Evolutionary conservation across 225 moss, liverwort and hornwort genomes (phyloP).

Genomic region (Anthoceros angustus): DNA sequence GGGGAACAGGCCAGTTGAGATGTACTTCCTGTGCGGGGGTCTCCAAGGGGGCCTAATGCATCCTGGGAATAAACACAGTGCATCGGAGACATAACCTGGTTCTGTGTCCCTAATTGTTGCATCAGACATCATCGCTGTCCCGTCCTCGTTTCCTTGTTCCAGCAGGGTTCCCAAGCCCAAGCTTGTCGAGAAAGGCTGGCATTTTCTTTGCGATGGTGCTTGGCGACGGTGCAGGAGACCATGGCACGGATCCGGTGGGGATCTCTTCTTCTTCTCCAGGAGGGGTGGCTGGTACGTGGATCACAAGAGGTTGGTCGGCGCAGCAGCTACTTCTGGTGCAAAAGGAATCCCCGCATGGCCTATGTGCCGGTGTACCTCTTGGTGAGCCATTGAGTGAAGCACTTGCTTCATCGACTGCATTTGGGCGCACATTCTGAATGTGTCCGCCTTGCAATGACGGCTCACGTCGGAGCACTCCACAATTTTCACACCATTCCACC

Average conservation of each 20-base stretch:
- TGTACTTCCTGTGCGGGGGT: slow-evolving; percentile 28
- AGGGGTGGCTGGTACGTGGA: neutral
- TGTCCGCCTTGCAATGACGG: neutral
- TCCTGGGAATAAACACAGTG: neutral
- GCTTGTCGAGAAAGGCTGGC: neutral
- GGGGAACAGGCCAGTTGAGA: slow-evolving; percentile 54
- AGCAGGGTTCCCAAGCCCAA: too few relatives aligned
- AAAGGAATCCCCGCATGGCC: neutral
- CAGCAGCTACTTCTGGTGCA: neutral
- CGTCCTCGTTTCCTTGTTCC: too few relatives aligned
- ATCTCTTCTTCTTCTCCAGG: neutral
- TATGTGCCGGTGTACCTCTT: neutral
- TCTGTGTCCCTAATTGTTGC: neutral
- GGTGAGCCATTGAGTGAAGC: neutral
- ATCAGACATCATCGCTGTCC: too few relatives aligned
- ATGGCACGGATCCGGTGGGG: neutral
- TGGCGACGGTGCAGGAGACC: neutral
- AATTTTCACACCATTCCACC: neutral
- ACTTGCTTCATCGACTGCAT: neutral
- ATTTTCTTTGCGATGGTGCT: neutral
- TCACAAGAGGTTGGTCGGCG: neutral
- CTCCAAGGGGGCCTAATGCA: neutral
- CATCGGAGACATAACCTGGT: neutral
- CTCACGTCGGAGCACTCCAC: neutral
- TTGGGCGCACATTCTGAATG: neutral